phyloP scores from a whole-genome alignment of 2,329 filamentous ascomycete genomes.

The Penicillium sp. region DNA sequence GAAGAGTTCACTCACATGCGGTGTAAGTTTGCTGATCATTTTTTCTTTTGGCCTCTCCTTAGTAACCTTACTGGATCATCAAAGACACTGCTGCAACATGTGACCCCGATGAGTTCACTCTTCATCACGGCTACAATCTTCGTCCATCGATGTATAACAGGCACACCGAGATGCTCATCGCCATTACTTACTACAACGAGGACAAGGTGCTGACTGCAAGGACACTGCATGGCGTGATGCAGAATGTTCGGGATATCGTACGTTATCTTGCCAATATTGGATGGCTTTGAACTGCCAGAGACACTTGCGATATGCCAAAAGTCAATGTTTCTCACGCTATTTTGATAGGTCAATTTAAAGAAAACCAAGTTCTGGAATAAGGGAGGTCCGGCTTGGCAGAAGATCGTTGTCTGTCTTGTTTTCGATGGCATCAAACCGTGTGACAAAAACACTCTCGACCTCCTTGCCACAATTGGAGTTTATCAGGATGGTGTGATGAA shows the following conservation, averaged over 20 bases:
- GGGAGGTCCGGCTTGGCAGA: constrained; percentile 94
- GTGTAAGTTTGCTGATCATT: constrained; percentile 1
- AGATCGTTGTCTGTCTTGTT: constrained; percentile 91
- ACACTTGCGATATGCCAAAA: too few species aligned
- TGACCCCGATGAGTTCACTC: constrained; percentile 92
- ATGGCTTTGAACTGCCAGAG: too few species aligned
- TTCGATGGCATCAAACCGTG: constrained; percentile 95
- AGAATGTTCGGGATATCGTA: constrained; percentile 88
- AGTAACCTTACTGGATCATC: background rate
- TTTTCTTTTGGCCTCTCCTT: background rate
- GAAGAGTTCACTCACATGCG: constrained; percentile 15
- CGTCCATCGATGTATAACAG: constrained; percentile 95
- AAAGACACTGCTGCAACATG: constrained; percentile 84
- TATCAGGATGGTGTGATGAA: constrained; percentile 98
- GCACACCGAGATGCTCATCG: constrained; percentile 89
- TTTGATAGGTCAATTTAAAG: constrained; percentile 66
- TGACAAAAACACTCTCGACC: constrained; percentile 86
- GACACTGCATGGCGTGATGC: constrained; percentile 93
- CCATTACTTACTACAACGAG: constrained; percentile 97
- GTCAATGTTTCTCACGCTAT: background rate
- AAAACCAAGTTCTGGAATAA: constrained; percentile 99
- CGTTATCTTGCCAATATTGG: background rate
- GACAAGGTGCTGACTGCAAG: constrained; percentile 84
- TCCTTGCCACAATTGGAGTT: constrained; percentile 83
- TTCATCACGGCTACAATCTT: constrained; percentile 96